phyloP scores from a whole-genome alignment of 2,329 filamentous ascomycete genomes.

The Colletotrichum abscissum region DNA sequence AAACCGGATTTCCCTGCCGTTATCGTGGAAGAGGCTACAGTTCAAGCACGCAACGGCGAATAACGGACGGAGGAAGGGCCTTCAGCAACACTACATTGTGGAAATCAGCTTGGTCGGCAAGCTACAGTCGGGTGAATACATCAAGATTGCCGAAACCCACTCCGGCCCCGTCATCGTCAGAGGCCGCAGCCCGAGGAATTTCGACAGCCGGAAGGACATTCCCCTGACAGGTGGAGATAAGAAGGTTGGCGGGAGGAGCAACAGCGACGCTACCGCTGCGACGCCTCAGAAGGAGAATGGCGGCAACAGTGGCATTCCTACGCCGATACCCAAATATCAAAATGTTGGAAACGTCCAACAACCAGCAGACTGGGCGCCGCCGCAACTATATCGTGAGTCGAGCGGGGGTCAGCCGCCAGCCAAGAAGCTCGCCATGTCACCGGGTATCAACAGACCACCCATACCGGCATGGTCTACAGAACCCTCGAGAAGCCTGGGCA shows the following conservation, averaged over 20 bases:
- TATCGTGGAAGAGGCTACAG: slow-evolving; percentile 93
- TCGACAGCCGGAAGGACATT: slow-evolving; percentile 89
- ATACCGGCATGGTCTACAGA: slow-evolving; percentile 63
- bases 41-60: slow-evolving; percentile 98
- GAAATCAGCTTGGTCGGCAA: slow-evolving; percentile 86
- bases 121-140: slow-evolving; percentile 72
- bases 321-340: slow-evolving; percentile 40
- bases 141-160: slow-evolving; percentile 84
- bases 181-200: slow-evolving; percentile 91
- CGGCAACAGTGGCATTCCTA: slow-evolving; percentile 31
- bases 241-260: slow-evolving; percentile 57
- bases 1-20: slow-evolving; percentile 81
- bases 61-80: slow-evolving; percentile 91
- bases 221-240: slow-evolving; percentile 70
- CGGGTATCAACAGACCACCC: slow-evolving; percentile 61
- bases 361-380: slow-evolving; percentile 58
- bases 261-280: slow-evolving; percentile 41
- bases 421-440: slow-evolving; percentile 65
- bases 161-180: slow-evolving; percentile 96
- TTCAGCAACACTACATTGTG: slow-evolving; percentile 95
- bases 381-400: slow-evolving; percentile 49
- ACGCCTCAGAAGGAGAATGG: slow-evolving; percentile 37
- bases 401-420: slow-evolving; percentile 57
- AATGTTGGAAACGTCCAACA: slow-evolving; percentile 49
- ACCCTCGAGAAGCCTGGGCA: slow-evolving; percentile 34